phyloP scores from a whole-genome alignment of 2,329 filamentous ascomycete genomes.

The Pseudogymnoascus sp. region DNA sequence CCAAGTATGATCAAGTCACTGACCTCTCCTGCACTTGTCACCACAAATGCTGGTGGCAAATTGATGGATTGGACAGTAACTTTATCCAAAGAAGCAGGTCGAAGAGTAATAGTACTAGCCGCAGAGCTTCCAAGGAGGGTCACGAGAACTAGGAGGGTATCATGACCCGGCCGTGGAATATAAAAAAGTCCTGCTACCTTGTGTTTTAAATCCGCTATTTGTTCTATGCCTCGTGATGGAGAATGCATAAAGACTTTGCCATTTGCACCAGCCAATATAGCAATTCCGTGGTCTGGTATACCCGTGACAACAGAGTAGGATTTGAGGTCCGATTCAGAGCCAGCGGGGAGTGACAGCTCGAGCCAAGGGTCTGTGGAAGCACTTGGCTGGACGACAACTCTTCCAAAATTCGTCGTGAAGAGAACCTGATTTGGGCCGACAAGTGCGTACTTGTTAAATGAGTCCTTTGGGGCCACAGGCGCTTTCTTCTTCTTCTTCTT shows the following conservation, averaged over 20 bases:
- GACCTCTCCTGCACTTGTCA: conserved; percentile 40
- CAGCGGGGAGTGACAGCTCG: conserved; percentile 25
- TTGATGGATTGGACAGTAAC: conserved; percentile 15
- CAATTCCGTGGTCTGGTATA: conserved; percentile 29
- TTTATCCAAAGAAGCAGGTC: conserved; percentile 13
- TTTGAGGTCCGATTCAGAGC: conserved; percentile 30
- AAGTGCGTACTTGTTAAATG: conserved; percentile 57
- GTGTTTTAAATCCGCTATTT: neutral
- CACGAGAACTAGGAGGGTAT: conserved; percentile 17
- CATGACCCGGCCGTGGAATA: neutral
- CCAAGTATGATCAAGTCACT: conserved; percentile 40
- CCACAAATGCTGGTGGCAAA: conserved; percentile 37
- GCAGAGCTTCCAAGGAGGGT: conserved; percentile 29
- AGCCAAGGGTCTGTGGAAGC: conserved; percentile 18
- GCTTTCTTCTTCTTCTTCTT: conserved; percentile 21
- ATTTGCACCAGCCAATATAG: conserved; percentile 37
- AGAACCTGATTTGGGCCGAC: conserved; percentile 39
- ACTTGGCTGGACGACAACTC: conserved; percentile 41
- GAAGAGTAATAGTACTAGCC: conserved; percentile 26
- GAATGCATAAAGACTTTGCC: conserved; percentile 29
- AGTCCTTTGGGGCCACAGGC: conserved; percentile 33
- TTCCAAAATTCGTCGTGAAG: conserved; percentile 54
- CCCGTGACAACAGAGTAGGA: conserved; percentile 40
- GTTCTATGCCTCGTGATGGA: conserved; percentile 13
- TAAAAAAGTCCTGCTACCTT: conserved; percentile 27